phyloP scores from a whole-genome alignment of 192 early-diverging fungal genomes.

The Gaertneriomyces sp. region DNA sequence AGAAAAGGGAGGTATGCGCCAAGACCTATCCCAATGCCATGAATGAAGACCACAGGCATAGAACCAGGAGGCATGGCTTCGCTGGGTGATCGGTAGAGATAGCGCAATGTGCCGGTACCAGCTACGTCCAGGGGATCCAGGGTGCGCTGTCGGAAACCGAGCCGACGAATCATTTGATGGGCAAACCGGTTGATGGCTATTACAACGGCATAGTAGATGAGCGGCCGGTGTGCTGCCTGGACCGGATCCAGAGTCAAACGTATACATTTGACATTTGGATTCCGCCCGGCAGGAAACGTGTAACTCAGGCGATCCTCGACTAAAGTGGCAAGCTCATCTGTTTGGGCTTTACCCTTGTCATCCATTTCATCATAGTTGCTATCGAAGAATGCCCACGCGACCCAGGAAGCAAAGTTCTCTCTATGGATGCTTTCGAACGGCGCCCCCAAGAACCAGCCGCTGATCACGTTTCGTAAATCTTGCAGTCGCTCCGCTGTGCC shows the following conservation, averaged over 20 bases:
- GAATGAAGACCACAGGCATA: constrained; percentile 63
- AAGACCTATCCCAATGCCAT: constrained; percentile 65
- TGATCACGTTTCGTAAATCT: not conserved
- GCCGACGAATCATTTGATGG: not conserved
- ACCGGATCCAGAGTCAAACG: constrained; percentile 54
- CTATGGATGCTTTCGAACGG: constrained; percentile 2
- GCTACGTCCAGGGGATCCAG: not conserved
- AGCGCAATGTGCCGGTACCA: constrained; percentile 11
- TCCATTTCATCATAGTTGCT: not conserved
- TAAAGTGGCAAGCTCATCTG: not conserved
- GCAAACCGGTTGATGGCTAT: constrained; percentile 9
- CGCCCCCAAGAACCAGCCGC: constrained; percentile 18
- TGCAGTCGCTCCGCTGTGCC: not conserved
- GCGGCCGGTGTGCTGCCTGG: constrained; percentile 52
- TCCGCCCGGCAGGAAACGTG: not conserved
- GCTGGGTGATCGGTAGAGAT: constrained; percentile 5
- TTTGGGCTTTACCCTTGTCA: not conserved
- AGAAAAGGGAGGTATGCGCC: constrained; percentile 54
- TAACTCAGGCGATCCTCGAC: not conserved
- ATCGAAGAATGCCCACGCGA: constrained; percentile 27
- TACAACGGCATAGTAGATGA: constrained; percentile 52
- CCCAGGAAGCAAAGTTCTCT: constrained; percentile 4
- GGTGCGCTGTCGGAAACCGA: constrained; percentile 2
- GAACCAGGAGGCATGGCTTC: not conserved
- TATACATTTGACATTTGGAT: constrained; percentile 41